Evolutionary conservation across 2,329 filamentous ascomycete species (phyloP), one percentile per base, ranked within the genome.

Genomic region (Cordyceps farinosa): DNA sequence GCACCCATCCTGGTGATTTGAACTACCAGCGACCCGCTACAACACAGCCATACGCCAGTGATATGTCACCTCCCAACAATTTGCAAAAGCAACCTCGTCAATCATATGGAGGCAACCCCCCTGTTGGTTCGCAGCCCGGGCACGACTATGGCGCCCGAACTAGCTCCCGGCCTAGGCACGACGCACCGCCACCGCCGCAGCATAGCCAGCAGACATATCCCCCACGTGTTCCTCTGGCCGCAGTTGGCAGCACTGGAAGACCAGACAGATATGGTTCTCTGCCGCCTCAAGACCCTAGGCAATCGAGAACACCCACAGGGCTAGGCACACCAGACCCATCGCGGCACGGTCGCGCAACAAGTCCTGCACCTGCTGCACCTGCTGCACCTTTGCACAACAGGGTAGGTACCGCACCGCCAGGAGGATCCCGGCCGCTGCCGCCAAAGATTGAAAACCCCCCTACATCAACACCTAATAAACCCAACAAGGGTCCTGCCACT

Each of bases 401-500:
- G 62, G 72, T 73, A 29, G 76, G 72, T 15, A 79, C 75, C 38
- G 78, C 76, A 27, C 76, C 78, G 10, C 74, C 76, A 0, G 70
- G 70, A 38, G 69, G 69, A 54, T 66, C 66, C n/a, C 65, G 68
- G n/a, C 69, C 69, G 11, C 57, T 45, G 40, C 60, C 48, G 34
- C 58, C 44, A 11, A 62, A 55, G 44, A 36, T 34, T 51, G 60
- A 62, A n/a, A 56, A 70, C 65, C 65, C 69, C 50, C 57, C 72
- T 65, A 66, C 74, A 65, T 76, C 69, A 17, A 76, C 78, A 7
- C 71, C 77, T 27, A 74, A 77, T 27, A 74, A 77, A 66, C 67
- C 79, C 3, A 77, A 79, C 56, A 91, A 92, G 72, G 95, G 94
- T 11, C 94, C 95, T 1, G 91, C 95, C 70, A 98, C 95, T 0